These are phyloP conservation scores for Quercus rubra DNA, from an alignment of 306 rosid species.

Conservation along the genomic window DNA sequence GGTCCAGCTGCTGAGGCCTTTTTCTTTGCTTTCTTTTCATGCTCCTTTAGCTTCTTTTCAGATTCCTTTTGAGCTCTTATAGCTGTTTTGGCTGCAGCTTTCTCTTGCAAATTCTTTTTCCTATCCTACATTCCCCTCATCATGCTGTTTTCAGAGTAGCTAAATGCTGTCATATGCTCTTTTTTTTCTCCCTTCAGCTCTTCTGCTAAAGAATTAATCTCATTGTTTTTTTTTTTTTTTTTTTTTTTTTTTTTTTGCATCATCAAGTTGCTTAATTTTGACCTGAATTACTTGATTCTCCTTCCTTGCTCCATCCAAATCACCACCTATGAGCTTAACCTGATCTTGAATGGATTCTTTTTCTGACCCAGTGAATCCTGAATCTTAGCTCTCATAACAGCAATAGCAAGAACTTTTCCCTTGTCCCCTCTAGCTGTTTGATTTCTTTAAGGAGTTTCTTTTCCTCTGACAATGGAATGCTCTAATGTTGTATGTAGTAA, in stretches of 20 bases:
- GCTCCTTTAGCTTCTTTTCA: conserved; percentile 85
- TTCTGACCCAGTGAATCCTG: conserved; percentile 28
- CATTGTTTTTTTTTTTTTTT: conserved; percentile 31
- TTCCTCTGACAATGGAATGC: conserved; percentile 85
- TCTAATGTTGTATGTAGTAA: conserved; percentile 90
- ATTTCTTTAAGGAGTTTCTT: conserved; percentile 84
- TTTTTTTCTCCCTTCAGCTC: conserved; percentile 65
- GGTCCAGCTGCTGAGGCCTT: conserved; percentile 39
- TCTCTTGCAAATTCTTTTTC: conserved; percentile 80
- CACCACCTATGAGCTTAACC: conserved; percentile 86
- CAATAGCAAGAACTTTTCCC: conserved; percentile 22
- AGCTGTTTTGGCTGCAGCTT: conserved; percentile 78
- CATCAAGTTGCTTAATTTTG: conserved; percentile 85
- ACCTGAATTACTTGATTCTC: conserved; percentile 67
- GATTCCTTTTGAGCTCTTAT: conserved; percentile 75
- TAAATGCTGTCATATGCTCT: conserved; percentile 54
- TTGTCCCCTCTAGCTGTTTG: conserved; percentile 88
- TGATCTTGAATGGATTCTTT: conserved; percentile 64
- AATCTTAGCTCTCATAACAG: too few species aligned
- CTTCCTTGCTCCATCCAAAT: conserved; percentile 86
- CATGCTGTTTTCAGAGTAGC: conserved; percentile 64
- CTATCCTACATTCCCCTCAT: conserved; percentile 79
- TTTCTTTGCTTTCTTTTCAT: conserved; percentile 89
- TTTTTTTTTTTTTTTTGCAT: conserved; percentile 24
- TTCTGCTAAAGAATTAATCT: conserved; percentile 59